phyloP scores from a whole-genome alignment of 805 yeast species.

The Saccharomycopsis selenospora region DNA sequence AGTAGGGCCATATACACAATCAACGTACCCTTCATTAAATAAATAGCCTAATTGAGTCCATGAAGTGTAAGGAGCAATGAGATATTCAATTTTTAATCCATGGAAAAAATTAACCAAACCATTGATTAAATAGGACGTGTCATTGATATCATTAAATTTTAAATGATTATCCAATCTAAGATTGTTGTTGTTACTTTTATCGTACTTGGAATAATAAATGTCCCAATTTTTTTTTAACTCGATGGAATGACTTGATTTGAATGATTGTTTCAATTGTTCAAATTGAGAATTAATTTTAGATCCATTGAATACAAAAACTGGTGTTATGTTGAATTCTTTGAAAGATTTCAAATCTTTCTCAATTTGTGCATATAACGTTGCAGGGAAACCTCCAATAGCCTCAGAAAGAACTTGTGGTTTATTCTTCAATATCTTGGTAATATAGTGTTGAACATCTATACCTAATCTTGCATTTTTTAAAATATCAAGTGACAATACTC shows the following conservation, averaged over 20 bases:
- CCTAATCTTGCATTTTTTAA: constrained; percentile 9
- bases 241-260: background rate
- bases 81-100: constrained; percentile 49
- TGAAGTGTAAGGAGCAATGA: constrained; percentile 78
- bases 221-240: constrained; percentile 37
- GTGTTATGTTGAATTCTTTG: constrained; percentile 57
- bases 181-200: background rate
- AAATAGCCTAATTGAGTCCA: constrained; percentile 75
- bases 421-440: constrained; percentile 31
- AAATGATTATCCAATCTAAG: background rate
- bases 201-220: constrained; percentile 28
- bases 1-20: constrained; percentile 77
- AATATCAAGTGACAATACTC: constrained; percentile 8
- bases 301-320: constrained; percentile 75
- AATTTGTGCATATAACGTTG: constrained; percentile 47
- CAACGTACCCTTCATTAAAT: constrained; percentile 47
- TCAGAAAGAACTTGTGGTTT: constrained; percentile 63
- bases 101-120: constrained; percentile 54
- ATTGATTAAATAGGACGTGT: constrained; percentile 41
- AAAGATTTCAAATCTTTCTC: constrained; percentile 58
- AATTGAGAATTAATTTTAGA: constrained; percentile 35
- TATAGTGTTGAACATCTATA: constrained; percentile 14
- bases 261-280: constrained; percentile 24
- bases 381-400: constrained; percentile 79
- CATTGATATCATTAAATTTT: constrained; percentile 18